Percentiles rank a stretch among this genome's conserved stretches.
These are phyloP conservation scores for Tulasnella sp. DNA, from an alignment of 768 basidiomycete genomes.

Conservation along the genomic window DNA sequence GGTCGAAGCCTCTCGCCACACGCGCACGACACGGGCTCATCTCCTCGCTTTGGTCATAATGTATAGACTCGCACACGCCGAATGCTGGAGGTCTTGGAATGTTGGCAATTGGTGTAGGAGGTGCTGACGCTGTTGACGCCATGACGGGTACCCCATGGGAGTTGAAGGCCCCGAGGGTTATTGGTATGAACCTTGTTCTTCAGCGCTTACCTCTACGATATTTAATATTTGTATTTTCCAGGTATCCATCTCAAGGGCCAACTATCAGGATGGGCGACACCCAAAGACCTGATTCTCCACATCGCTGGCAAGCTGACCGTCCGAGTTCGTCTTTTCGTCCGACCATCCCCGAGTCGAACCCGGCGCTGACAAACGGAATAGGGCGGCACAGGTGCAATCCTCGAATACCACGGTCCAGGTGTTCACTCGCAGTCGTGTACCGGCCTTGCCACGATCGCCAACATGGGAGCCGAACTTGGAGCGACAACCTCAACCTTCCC, in stretches of 20 bases:
- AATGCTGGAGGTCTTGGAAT: constrained; percentile 96
- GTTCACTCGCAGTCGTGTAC: constrained; percentile 88
- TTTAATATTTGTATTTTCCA: constrained; percentile 32
- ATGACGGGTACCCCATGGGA: constrained; percentile 99
- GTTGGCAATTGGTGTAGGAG: constrained; percentile 98
- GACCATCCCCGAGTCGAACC: neutral
- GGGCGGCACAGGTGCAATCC: constrained; percentile 94
- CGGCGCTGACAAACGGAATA: constrained; percentile 34
- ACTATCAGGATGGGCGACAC: constrained; percentile 85
- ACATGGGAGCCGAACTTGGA: constrained; percentile 99
- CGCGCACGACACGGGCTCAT: neutral
- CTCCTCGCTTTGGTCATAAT: neutral
- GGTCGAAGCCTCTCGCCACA: constrained; percentile 10
- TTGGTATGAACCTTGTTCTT: constrained; percentile 48
- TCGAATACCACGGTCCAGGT: constrained; percentile 96
- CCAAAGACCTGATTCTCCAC: constrained; percentile 94
- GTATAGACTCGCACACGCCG: constrained; percentile 88
- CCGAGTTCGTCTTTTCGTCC: constrained; percentile 50
- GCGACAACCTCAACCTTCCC: constrained; percentile 99
- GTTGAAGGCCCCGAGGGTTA: constrained; percentile 81
- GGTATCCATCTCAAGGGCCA: constrained; percentile 86
- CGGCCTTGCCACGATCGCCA: constrained; percentile 90
- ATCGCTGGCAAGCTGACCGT: constrained; percentile 93
- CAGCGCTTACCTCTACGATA: no score
- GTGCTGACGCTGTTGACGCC: constrained; percentile 96